Evolutionary conservation across 2,329 filamentous ascomycete species (phyloP).

Genomic region (Fusarium pseudoanthophilum): DNA sequence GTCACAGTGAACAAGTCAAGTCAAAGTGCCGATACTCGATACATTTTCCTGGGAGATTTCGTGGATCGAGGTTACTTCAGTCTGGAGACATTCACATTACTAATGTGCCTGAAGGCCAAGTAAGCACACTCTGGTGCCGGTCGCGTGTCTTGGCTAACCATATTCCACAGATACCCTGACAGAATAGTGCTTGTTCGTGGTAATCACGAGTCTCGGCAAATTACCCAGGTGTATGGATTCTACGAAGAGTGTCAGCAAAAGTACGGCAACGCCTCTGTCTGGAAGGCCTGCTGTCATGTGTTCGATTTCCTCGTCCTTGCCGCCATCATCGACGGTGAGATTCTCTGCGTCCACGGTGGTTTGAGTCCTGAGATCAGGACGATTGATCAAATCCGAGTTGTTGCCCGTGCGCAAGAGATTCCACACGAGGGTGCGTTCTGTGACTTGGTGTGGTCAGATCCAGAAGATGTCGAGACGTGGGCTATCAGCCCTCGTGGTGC

Average conservation of each 20-base stretch:
- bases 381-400: constrained; percentile 98
- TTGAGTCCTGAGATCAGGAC: constrained; percentile 92
- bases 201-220: constrained; percentile 97
- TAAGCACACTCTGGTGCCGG: constrained; percentile 45
- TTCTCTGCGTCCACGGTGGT: constrained; percentile 97
- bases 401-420: constrained; percentile 96
- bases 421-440: constrained; percentile 99
- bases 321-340: constrained; percentile 97
- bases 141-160: constrained; percentile 34
- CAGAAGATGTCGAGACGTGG: constrained; percentile 97
- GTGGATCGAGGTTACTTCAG: constrained; percentile 98
- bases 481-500: constrained; percentile 92
- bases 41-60: constrained; percentile 83
- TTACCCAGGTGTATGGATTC: constrained; percentile 98
- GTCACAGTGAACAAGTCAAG: constrained; percentile 50
- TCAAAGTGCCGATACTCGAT: constrained; percentile 65
- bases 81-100: constrained; percentile 95
- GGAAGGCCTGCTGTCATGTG: constrained; percentile 99
- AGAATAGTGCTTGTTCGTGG: constrained; percentile 96
- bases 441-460: constrained; percentile 97
- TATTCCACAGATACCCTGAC: constrained; percentile 79
- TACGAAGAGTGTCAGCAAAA: constrained; percentile 99
- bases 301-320: constrained; percentile 98
- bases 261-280: constrained; percentile 99
- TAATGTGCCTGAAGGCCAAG: constrained; percentile 91